Conservation (phyloP, 2,329 filamentous ascomycete species). For the Didymosphaeria variabile region DNA sequence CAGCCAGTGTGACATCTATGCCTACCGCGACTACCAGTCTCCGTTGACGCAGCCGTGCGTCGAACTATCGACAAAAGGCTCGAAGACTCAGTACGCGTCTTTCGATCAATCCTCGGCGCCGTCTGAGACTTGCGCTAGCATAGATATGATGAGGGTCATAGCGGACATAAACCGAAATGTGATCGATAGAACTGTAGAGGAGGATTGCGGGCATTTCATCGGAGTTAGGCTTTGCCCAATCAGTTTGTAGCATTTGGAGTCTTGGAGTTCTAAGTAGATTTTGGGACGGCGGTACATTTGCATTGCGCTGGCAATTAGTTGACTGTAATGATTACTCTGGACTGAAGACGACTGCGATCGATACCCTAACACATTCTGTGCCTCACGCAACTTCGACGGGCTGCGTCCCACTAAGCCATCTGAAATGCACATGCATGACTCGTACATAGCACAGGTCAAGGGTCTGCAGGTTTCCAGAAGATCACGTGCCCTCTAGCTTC, state of each 20-base stretch:
- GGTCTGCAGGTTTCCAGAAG: slow-evolving; percentile 1
- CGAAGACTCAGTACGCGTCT: neutral
- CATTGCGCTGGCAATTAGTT: neutral
- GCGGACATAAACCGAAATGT: neutral
- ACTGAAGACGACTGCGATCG: too few relatives aligned
- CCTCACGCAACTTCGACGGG: too few relatives aligned
- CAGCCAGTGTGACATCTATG: neutral
- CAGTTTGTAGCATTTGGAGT: neutral
- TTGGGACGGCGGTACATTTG: too few relatives aligned
- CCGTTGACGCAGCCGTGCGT: neutral
- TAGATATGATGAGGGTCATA: neutral
- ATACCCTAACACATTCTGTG: too few relatives aligned
- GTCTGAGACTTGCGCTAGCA: neutral
- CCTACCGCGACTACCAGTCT: neutral
- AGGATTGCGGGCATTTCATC: neutral
- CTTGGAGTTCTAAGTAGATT: too few relatives aligned
- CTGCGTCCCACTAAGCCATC: too few relatives aligned
- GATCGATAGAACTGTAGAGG: neutral
- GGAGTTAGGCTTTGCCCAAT: neutral
- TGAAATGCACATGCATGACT: too few relatives aligned
- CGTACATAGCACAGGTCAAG: too few relatives aligned
- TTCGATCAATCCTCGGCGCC: neutral
- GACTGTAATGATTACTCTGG: neutral
- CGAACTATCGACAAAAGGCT: neutral
- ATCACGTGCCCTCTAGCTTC: neutral